These are phyloP conservation scores for Oleoguttula mirabilis DNA, from an alignment of 495 filamentous ascomycete species.

Conservation along the genomic window DNA sequence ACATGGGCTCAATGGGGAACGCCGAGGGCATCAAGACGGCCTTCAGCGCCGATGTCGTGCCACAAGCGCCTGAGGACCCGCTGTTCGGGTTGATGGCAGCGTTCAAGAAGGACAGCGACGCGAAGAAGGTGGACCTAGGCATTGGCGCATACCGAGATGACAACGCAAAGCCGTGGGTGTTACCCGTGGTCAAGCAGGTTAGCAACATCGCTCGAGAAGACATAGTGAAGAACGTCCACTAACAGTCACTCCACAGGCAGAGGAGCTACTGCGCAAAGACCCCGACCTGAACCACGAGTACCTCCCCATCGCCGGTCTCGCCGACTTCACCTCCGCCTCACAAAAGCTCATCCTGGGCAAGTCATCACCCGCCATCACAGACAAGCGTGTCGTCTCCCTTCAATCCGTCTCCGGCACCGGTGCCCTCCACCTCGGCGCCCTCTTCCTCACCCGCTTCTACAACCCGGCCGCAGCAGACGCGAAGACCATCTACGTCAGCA, in stretches of 20 bases:
- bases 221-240: too few relatives aligned
- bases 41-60: slow-evolving; percentile 68
- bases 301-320: slow-evolving; percentile 83
- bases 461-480: slow-evolving; percentile 36
- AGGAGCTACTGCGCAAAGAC: slow-evolving; percentile 73
- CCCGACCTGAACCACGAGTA: slow-evolving; percentile 95
- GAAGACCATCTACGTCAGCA: slow-evolving; percentile 74
- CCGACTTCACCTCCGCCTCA: slow-evolving; percentile 72
- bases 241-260: slow-evolving; percentile 70
- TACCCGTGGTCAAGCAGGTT: slow-evolving; percentile 95
- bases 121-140: slow-evolving; percentile 88
- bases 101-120: slow-evolving; percentile 68
- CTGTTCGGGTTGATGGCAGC: slow-evolving; percentile 89
- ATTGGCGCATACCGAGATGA: slow-evolving; percentile 95
- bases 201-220: slow-evolving; percentile 11
- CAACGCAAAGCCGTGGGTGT: slow-evolving; percentile 94
- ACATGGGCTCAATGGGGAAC: slow-evolving; percentile 35
- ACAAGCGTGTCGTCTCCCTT: slow-evolving; percentile 53
- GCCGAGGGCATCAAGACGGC: slow-evolving; percentile 40
- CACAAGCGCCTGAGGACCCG: slow-evolving; percentile 87
- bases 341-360: slow-evolving; percentile 78
- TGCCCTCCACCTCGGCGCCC: slow-evolving; percentile 74
- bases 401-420: slow-evolving; percentile 83
- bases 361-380: slow-evolving; percentile 65
- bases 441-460: slow-evolving; percentile 75